Base-by-base conservation (phyloP, 2,329 filamentous ascomycete genomes). In the Cytospora schulzeri region DNA sequence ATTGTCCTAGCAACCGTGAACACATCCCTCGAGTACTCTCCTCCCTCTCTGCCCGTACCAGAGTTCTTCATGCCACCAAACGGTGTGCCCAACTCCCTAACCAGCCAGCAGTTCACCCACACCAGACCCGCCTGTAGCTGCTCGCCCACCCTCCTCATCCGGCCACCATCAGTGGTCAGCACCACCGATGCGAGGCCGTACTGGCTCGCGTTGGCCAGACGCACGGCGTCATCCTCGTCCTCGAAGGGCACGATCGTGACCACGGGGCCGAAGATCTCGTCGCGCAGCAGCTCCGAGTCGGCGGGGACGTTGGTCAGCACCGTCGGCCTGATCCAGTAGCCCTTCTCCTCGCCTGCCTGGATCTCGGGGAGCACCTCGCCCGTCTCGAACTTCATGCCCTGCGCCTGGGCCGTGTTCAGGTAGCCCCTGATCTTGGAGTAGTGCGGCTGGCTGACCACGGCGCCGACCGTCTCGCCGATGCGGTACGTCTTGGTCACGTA, bases 231-330 rank as follows among this genome's bases (percentile, higher is more conserved):
- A 0, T 69, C 68, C 65, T 73, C 73, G 29, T 55, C 62, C 19
- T 70, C 71, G 64, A 79, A 80, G 1, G 71, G 73, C 7, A 72
- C 73, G n/a, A 80, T 74, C 15, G 71, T 73, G 33, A 78, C 77
- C 14, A 80, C 77, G 2, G 79, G 78, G 1, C 79, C 78, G 65
- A 80, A 80, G 14, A 80, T 71, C 68, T 80, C 78, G 53, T 80
- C 77, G 33, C 68, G 72, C 68, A 76, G 72, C 41, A 79, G 55
- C 26, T 66, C 68, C 48, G 75, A 72, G 22, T 61, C 59, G 5
- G 62, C 58, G 1, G 66, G 48, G 24, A 74, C 71, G 15, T 68
- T 68, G 0, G 71, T 73, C 15, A 75, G 63, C 11, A 74, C 64
- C n/a, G 69, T 70, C 11, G 73, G 72, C 17, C 52, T 50, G 24